These are phyloP conservation scores for Rhypophila decipiens DNA, from an alignment of 495 filamentous ascomycete genomes.

Conservation along the genomic window DNA sequence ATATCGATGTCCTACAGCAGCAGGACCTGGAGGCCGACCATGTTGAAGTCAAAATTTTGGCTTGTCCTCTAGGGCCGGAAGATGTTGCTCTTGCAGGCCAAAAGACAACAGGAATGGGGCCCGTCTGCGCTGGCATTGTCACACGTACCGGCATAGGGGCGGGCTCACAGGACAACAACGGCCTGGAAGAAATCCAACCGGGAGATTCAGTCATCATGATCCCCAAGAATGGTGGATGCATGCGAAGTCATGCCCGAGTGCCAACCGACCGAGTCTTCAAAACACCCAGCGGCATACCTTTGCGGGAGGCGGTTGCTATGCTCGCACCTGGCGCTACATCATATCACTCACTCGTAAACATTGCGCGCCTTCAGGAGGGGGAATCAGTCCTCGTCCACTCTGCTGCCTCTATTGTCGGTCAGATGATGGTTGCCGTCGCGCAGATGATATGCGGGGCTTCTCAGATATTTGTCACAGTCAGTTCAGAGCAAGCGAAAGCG, in stretches of 20 bases:
- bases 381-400: neutral
- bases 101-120: conserved; percentile 4
- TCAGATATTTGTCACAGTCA: neutral
- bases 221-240: conserved; percentile 11
- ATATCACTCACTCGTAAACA: neutral
- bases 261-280: neutral
- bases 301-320: neutral
- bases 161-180: neutral
- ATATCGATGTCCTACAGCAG: neutral
- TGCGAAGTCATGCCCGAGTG: neutral
- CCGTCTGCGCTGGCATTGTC: neutral
- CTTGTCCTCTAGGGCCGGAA: too few relatives aligned
- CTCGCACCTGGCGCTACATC: neutral
- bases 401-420: neutral
- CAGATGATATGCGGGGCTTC: neutral
- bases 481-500: neutral
- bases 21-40: neutral
- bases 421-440: neutral
- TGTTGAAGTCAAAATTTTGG: neutral
- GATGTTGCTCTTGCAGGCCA: conserved; percentile 33
- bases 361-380: neutral
- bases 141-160: neutral
- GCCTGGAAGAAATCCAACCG: neutral
- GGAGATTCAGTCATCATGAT: conserved; percentile 37
- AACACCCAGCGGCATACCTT: neutral